Evolutionary conservation across 768 basidiomycete species (phyloP).

Genomic region (Lactifluus volemus): DNA sequence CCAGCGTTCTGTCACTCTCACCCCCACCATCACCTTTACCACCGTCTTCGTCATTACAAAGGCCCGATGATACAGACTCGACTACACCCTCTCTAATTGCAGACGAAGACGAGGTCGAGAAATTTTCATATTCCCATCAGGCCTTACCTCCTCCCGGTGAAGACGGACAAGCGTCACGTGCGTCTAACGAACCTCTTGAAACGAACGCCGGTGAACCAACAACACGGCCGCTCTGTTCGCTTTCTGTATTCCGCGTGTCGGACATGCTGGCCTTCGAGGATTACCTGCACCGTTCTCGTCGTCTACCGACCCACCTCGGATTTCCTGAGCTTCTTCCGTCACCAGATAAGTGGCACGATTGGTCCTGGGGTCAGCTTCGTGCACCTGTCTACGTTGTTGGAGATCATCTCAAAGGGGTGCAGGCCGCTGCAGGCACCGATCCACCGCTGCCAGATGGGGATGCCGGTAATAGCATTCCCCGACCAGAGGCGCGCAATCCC

Average conservation of each 20-base stretch:
- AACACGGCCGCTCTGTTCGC: slow-evolving; percentile 6
- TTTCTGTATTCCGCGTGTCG: slow-evolving; percentile 14
- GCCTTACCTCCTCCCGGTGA: neutral
- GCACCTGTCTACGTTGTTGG: slow-evolving; percentile 18
- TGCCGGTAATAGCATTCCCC: neutral
- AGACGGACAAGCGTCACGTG: neutral
- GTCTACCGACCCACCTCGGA: slow-evolving; percentile 15
- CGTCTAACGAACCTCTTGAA: neutral
- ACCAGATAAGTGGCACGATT: slow-evolving; percentile 18
- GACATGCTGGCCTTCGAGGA: slow-evolving; percentile 19
- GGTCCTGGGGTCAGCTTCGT: slow-evolving; percentile 19
- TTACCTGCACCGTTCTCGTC: slow-evolving; percentile 20
- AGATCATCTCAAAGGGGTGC: slow-evolving; percentile 1
- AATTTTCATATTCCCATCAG: neutral
- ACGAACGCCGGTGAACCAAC: neutral
- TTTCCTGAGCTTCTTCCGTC: slow-evolving; percentile 14
- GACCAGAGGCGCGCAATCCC: neutral
- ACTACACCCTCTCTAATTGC: slow-evolving; percentile 11
- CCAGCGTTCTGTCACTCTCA: neutral
- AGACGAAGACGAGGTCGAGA: slow-evolving; percentile 17
- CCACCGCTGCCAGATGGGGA: neutral
- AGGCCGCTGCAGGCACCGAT: neutral
- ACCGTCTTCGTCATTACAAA: slow-evolving; percentile 1
- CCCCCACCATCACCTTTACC: neutral
- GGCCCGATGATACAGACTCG: neutral